Evolutionary conservation across 169 alveolate species (phyloP), one percentile per base, ranked within the genome.

Genomic region (Ichthyophthirius multifiliis): DNA sequence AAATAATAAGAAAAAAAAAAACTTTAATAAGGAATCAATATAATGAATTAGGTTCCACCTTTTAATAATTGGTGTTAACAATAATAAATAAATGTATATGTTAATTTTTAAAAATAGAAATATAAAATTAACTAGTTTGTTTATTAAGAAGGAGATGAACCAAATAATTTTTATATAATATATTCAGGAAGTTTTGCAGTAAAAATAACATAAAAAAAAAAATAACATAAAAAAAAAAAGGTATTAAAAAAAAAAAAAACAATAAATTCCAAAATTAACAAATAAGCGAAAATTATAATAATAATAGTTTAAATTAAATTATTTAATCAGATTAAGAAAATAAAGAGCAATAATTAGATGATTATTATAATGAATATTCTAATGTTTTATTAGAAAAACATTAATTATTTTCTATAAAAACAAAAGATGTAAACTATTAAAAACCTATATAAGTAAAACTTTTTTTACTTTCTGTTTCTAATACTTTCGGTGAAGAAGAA

Each of bases 111-210:
- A 3, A 10, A 9, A 3, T 16, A 55, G 71, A 5, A 27, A 13
- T 55, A 55, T 27, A 55, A 55, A 55, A 55, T 55, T 15, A 55
- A 55, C 18, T 55, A 55, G 31, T 34, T 55, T 2, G 18, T 55
- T 55, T 55, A 55, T 27, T 7, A 55, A 9, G 71, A 55, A 23
- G 71, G 71, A 55, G 23, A 16, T 20, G 34, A 20, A 5, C 71
- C 71, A 23, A 23, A 55, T 55, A 10, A 34, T 20, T 20, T 55
- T 55, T 55, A 55, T 9, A 55, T 55, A 7, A 55, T 55, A 10
- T 27, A 55, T 6, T 55, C 71, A 10, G 71, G 71, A 55, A 55
- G 43, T 4, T 55, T 55, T 23, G 71, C 71, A 55, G 71, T 55
- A 55, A 27, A 55, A 20, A 27, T 55, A 55, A 55, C 23, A 23